These are phyloP conservation scores for Acanthamoeba castellanii DNA, from an alignment of 208 protist genomes.

Conservation along the genomic window DNA sequence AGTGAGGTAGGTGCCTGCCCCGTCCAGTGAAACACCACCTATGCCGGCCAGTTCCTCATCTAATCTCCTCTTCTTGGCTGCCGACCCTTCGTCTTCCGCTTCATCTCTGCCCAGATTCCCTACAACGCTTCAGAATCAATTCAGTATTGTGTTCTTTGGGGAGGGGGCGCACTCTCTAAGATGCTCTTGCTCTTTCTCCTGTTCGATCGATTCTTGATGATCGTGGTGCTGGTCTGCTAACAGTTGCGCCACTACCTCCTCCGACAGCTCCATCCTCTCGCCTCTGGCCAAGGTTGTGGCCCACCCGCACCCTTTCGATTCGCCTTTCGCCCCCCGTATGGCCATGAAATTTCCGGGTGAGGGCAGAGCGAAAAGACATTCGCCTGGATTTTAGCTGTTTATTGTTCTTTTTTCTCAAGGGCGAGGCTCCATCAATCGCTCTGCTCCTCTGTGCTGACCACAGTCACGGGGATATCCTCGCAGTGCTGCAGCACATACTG, in stretches of 20 bases:
- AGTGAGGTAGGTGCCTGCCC: background rate
- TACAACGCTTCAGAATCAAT: background rate
- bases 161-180: background rate
- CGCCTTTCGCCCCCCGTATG: background rate
- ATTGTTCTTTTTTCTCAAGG: no score
- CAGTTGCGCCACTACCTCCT: background rate
- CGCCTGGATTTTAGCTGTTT: no score
- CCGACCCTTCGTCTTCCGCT: background rate
- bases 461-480: constrained; percentile 31
- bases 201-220: background rate
- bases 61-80: background rate
- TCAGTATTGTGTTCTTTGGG: background rate
- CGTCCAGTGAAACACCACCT: background rate
- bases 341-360: background rate
- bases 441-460: background rate
- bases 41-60: background rate
- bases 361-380: background rate
- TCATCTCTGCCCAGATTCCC: background rate
- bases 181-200: background rate
- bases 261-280: constrained; percentile 25
- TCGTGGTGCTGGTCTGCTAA: background rate
- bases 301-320: background rate
- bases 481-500: constrained; percentile 13
- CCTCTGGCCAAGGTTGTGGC: background rate
- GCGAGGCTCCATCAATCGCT: background rate